Percentiles rank a stretch among this genome's conserved stretches.
Conservation (phyloP, 2,329 filamentous ascomycete genomes). For the Laburnicola sp. region DNA sequence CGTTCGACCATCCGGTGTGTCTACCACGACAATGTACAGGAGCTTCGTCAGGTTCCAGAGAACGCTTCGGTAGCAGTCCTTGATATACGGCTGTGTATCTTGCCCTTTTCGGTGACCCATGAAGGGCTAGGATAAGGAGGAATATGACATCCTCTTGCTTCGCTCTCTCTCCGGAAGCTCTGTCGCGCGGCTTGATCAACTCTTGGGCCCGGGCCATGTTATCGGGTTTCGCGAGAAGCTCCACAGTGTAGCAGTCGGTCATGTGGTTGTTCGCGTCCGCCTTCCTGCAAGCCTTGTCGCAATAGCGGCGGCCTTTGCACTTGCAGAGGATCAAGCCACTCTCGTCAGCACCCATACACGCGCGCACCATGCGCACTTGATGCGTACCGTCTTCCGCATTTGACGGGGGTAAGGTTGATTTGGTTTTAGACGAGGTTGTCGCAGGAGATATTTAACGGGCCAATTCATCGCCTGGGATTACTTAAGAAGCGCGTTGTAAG, state of each 20-base stretch:
- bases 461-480: neutral
- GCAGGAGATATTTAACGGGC: no score
- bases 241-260: conserved; percentile 3
- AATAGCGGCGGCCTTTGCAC: conserved; percentile 2
- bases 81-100: neutral
- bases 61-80: neutral
- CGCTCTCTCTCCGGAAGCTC: neutral
- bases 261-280: neutral
- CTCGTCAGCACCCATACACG: neutral
- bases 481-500: neutral
- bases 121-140: neutral
- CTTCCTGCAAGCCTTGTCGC: neutral
- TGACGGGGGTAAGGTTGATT: neutral
- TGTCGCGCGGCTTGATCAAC: neutral
- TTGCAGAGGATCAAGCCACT: neutral
- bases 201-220: neutral
- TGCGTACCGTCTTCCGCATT: neutral
- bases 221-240: neutral
- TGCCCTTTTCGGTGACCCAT: neutral
- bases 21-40: conserved; percentile 1
- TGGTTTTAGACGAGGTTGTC: no score
- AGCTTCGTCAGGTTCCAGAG: neutral
- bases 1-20: neutral
- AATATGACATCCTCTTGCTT: neutral
- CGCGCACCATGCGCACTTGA: neutral